These are phyloP conservation scores for Zygoascus hellenicus DNA, from an alignment of 1,139 yeast genomes.

Conservation along the genomic window DNA sequence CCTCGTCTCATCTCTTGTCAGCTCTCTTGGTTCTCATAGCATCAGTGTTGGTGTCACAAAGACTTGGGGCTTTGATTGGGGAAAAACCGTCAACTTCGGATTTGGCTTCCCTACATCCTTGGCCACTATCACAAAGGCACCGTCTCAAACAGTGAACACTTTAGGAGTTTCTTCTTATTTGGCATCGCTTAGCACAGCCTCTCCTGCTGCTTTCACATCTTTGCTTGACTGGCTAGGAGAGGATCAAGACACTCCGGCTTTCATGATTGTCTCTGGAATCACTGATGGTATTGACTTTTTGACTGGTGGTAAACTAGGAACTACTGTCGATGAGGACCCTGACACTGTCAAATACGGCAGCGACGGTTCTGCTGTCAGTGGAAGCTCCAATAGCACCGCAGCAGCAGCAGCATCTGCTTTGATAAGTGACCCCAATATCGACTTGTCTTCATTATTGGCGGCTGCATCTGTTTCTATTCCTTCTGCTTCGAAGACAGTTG, in stretches of 20 bases:
- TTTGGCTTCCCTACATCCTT: neutral
- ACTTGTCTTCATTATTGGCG: neutral
- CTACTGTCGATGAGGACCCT: neutral
- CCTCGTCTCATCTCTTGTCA: neutral
- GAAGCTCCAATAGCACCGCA: neutral
- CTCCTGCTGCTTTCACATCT: neutral
- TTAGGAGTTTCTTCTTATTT: neutral
- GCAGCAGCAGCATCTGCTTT: neutral
- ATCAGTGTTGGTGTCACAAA: neutral
- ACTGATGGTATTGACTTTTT: constrained; percentile 7
- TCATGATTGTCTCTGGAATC: constrained; percentile 8
- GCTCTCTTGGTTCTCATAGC: neutral
- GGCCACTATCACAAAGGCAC: constrained; percentile 3
- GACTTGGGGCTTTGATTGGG: constrained; percentile 1
- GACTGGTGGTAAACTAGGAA: constrained; percentile 6
- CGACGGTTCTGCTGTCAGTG: neutral
- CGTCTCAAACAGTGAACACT: constrained; percentile 1
- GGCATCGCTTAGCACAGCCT: neutral
- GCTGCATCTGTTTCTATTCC: constrained; percentile 4
- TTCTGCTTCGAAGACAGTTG: constrained; percentile 5
- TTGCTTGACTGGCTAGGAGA: constrained; percentile 2
- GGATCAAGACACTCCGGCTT: constrained; percentile 5
- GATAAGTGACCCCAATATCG: neutral
- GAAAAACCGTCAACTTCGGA: neutral
- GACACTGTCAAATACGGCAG: constrained; percentile 3